These are phyloP conservation scores for Rhypophila decipiens DNA, from an alignment of 495 filamentous ascomycete genomes.

Conservation along the genomic window DNA sequence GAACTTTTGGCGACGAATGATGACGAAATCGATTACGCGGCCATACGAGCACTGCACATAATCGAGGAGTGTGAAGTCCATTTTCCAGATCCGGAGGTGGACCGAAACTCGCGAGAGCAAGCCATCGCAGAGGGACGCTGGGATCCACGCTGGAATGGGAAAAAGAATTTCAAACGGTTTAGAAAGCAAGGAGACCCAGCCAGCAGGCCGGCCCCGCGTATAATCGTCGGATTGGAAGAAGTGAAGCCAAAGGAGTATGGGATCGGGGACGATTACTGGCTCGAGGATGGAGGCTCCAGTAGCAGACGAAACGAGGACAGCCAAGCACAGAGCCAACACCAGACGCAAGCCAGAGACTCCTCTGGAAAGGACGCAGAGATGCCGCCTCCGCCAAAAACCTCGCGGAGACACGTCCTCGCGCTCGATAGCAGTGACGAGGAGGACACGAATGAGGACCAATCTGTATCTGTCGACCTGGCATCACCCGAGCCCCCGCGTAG, in stretches of 20 bases:
- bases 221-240: conserved; percentile 77
- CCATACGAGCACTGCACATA: conserved; percentile 69
- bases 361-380: background rate
- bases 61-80: conserved; percentile 73
- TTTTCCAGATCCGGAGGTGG: conserved; percentile 13
- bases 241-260: conserved; percentile 73
- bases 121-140: conserved; percentile 57
- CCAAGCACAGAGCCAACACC: conserved; percentile 14
- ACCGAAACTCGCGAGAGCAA: conserved; percentile 27
- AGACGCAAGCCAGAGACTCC: conserved; percentile 1
- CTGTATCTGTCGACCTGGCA: background rate
- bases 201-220: conserved; percentile 41
- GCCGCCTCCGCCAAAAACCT: background rate
- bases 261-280: conserved; percentile 80
- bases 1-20: conserved; percentile 44
- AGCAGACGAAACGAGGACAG: conserved; percentile 21
- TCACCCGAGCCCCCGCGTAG: conserved; percentile 17
- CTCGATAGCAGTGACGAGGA: conserved; percentile 39
- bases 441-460: conserved; percentile 9
- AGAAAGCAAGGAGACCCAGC: conserved; percentile 52
- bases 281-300: conserved; percentile 33
- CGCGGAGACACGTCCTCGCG: conserved; percentile 14
- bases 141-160: conserved; percentile 90
- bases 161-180: conserved; percentile 96
- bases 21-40: conserved; percentile 56